Base-by-base conservation (phyloP, 345 rosid species). In the Acer yangbiense region DNA sequence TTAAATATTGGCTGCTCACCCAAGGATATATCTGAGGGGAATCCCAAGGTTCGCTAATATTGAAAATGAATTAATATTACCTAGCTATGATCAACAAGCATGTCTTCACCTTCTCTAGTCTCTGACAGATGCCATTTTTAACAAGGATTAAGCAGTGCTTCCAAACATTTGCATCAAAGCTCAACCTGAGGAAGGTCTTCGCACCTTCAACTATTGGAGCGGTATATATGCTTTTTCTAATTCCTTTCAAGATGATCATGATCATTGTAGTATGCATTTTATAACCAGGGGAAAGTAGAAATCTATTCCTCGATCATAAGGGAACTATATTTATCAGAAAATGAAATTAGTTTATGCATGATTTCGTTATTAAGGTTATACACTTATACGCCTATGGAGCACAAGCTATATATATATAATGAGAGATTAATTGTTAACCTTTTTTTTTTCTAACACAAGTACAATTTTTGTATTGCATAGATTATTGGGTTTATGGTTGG, bases 191-290 rank as follows among this genome's bases (percentile, higher is more conserved):
- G 65, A 69, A 50, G 72, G 52, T 81, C 23, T 77, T 81, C 27
- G 84, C 84, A 25, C 84, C 84, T 50, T 81, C 84, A 7, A 77
- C 76, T 2, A 55, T 73, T 48, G 84, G 66, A 62, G 76, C 78
- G 54, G 84, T 81, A 81, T 12, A 11, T 35, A 50, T 16, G 65
- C 35, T 27, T 27, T 17, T 43, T 17, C 61, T 27, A 2, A 27
- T 27, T 27, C 29, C 29, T 27, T 27, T 27, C 2, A 60, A 25
- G n/a, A 60, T n/a, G 43, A 23, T 23, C 25, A 23, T 23, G 1
- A 23, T 23, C 25, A 29, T 16, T 16, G 10, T 32, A 25, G 27
- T 18, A 71, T 54, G 10, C 57, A 57, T 29, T 27, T 23, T 23
- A 23, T 23, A 23, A 23, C 25, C 25, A 23, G 25, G 25, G 25